These are phyloP conservation scores for Echites panduratus DNA, from an alignment of 257 asterid genomes.

Conservation along the genomic window DNA sequence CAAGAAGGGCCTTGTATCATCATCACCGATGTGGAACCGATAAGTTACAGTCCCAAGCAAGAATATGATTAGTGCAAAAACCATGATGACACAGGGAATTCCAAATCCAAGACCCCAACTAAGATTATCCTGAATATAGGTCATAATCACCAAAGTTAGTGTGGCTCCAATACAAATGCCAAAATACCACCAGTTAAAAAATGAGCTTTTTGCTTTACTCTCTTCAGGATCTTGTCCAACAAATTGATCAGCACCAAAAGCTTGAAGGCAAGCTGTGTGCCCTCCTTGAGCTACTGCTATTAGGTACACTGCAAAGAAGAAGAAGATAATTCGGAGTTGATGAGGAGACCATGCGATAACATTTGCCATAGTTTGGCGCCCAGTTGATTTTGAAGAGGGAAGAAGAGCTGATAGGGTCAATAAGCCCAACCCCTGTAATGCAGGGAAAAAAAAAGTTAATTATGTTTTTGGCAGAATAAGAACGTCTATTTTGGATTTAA, in stretches of 20 bases:
- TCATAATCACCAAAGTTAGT: slow-evolving; percentile 15
- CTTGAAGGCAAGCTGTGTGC: slow-evolving; percentile 29
- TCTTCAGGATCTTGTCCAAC: slow-evolving; percentile 22
- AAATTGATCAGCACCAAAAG: slow-evolving; percentile 33
- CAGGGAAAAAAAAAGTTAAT: not conserved
- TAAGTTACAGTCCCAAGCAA: slow-evolving; percentile 24
- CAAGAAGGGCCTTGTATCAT: slow-evolving; percentile 14
- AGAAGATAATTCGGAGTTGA: slow-evolving; percentile 13
- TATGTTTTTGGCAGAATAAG: not conserved
- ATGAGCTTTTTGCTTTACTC: slow-evolving; percentile 21
- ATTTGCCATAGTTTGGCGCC: not conserved
- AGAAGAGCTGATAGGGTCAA: slow-evolving; percentile 16
- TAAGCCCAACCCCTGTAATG: slow-evolving; percentile 22
- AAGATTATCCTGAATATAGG: slow-evolving; percentile 27
- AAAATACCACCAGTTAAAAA: slow-evolving; percentile 33
- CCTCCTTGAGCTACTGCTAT: slow-evolving; percentile 29
- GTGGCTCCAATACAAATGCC: slow-evolving; percentile 11
- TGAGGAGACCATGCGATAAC: slow-evolving; percentile 17
- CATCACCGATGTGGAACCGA: slow-evolving; percentile 10
- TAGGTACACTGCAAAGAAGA: slow-evolving; percentile 25
- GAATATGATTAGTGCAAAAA: slow-evolving; percentile 20
- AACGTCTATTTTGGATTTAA: not conserved
- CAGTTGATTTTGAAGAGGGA: slow-evolving; percentile 2
- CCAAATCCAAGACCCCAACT: slow-evolving; percentile 36
- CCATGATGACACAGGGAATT: slow-evolving; percentile 29